These are phyloP conservation scores for Fusarium sp. DNA, from an alignment of 2,329 filamentous ascomycete species.

Conservation along the genomic window DNA sequence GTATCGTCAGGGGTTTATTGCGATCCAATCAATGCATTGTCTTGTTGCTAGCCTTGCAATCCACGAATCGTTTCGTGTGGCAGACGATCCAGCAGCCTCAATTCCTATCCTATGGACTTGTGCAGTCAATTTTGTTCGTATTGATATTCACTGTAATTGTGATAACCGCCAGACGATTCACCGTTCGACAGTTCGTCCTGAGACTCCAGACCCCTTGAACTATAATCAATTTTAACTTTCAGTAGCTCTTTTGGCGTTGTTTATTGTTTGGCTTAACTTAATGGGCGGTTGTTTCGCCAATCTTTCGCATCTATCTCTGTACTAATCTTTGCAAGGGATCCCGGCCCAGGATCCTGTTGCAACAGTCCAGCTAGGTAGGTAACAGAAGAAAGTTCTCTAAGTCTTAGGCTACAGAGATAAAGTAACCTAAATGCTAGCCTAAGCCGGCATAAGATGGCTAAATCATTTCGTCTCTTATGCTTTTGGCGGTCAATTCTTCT, in stretches of 20 bases:
- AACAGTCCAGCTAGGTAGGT: background rate
- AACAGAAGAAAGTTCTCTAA: no score
- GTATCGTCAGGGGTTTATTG: slow-evolving; percentile 23
- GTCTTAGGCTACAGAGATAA: no score
- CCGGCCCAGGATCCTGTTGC: background rate
- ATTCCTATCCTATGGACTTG: slow-evolving; percentile 27
- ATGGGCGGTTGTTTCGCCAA: background rate
- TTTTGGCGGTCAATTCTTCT: no score
- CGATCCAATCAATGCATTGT: slow-evolving; percentile 33
- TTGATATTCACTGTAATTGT: slow-evolving; percentile 9
- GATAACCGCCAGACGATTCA: slow-evolving; percentile 14
- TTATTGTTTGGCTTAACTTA: background rate
- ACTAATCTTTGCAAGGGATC: slow-evolving; percentile 12
- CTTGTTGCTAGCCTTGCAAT: slow-evolving; percentile 24
- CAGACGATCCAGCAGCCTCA: slow-evolving; percentile 37
- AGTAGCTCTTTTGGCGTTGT: background rate
- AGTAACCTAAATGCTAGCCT: no score
- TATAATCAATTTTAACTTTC: background rate
- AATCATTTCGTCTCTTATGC: no score
- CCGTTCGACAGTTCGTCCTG: background rate
- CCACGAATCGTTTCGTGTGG: slow-evolving; percentile 40
- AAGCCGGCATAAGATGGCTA: no score
- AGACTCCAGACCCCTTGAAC: background rate
- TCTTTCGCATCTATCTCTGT: slow-evolving; percentile 1
- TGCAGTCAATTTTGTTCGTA: background rate